Evolutionary conservation across 768 basidiomycete genomes (phyloP).

Genomic region (Tricholoma bakamatsutake): DNA sequence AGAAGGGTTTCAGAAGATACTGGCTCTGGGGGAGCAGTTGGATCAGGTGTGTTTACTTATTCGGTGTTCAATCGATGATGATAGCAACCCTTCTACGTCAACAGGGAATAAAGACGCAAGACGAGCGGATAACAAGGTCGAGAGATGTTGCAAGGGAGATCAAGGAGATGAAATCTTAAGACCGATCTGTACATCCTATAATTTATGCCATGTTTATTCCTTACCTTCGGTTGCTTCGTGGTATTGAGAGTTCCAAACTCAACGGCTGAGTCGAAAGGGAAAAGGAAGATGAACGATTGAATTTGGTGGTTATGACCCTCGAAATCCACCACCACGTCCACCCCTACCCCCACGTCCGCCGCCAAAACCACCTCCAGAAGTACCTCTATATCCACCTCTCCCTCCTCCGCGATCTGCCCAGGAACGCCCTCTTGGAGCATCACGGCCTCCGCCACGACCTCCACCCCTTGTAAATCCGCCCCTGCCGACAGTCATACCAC

Average conservation of each 20-base stretch:
- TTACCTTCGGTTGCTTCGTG: neutral
- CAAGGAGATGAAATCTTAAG: slow-evolving; percentile 43
- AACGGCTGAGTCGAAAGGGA: neutral
- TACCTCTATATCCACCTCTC: slow-evolving; percentile 20
- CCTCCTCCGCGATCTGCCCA: slow-evolving; percentile 32
- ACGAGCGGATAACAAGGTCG: slow-evolving; percentile 42
- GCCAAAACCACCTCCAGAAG: slow-evolving; percentile 10
- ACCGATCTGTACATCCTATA: neutral
- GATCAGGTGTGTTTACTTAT: slow-evolving; percentile 38
- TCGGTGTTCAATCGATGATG: neutral
- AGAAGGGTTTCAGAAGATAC: slow-evolving; percentile 28
- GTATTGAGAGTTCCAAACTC: neutral
- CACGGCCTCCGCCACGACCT: slow-evolving; percentile 40
- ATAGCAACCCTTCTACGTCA: neutral
- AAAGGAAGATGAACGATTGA: slow-evolving; percentile 1
- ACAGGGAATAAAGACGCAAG: neutral
- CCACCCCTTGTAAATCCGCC: slow-evolving; percentile 45
- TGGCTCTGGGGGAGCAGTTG: slow-evolving; percentile 40
- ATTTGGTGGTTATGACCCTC: slow-evolving; percentile 36
- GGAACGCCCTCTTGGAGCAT: slow-evolving; percentile 31
- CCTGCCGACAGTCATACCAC: slow-evolving; percentile 33
- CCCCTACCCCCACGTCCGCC: slow-evolving; percentile 23
- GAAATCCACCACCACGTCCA: slow-evolving; percentile 26
- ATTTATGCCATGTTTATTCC: neutral
- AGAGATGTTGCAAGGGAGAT: slow-evolving; percentile 42